Conservation (phyloP, 495 filamentous ascomycete genomes). For the Acidomyces sp. region DNA sequence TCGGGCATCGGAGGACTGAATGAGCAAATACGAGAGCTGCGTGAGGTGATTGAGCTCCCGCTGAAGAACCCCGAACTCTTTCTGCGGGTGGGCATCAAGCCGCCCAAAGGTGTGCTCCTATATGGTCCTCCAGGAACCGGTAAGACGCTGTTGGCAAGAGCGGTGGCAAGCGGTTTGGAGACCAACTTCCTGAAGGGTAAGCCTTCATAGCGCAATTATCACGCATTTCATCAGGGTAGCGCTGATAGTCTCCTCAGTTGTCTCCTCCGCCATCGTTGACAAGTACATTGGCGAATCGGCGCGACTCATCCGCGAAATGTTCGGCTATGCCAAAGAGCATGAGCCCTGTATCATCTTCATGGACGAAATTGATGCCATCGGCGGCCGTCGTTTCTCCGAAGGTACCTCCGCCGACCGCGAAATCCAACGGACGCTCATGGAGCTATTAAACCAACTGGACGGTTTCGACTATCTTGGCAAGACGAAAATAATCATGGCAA, state of each 20-base stretch:
- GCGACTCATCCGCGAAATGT: slow-evolving; percentile 97
- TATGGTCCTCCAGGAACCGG: slow-evolving; percentile 98
- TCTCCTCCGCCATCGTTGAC: slow-evolving; percentile 99
- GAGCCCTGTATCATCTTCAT: slow-evolving; percentile 99
- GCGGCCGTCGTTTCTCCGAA: slow-evolving; percentile 93
- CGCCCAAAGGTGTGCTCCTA: slow-evolving; percentile 91
- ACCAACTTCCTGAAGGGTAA: slow-evolving; percentile 97
- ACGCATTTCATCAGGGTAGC: not conserved
- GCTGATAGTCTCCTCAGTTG: slow-evolving; percentile 43
- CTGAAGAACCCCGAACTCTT: slow-evolving; percentile 99
- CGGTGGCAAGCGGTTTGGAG: slow-evolving; percentile 91
- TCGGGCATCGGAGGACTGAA: slow-evolving; percentile 98
- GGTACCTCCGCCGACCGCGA: slow-evolving; percentile 96
- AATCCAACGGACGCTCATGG: slow-evolving; percentile 98
- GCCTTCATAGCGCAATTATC: not conserved
- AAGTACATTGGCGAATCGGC: slow-evolving; percentile 99
- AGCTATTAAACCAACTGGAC: slow-evolving; percentile 95
- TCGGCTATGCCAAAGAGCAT: slow-evolving; percentile 98
- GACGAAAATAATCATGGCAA: slow-evolving; percentile 99
- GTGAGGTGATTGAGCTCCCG: slow-evolving; percentile 96
- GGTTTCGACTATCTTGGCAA: slow-evolving; percentile 98
- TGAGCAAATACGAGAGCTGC: slow-evolving; percentile 93
- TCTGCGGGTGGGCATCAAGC: slow-evolving; percentile 93
- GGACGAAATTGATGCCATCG: slow-evolving; percentile 99
- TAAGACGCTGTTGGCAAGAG: slow-evolving; percentile 89